Conservation (phyloP, 805 yeast species). For the Nakazawaea wickerhamii region DNA sequence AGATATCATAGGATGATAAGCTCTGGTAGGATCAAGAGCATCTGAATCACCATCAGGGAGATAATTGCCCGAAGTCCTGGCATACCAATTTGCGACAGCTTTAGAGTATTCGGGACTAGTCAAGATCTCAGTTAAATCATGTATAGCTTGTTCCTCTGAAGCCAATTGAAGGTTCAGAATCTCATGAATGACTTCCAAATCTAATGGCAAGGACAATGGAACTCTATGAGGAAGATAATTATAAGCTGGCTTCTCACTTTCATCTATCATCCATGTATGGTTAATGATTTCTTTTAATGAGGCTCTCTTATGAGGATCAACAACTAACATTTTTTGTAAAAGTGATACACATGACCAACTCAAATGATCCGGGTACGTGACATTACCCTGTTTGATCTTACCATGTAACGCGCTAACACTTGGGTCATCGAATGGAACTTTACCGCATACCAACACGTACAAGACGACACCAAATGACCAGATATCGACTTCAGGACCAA, state of each 20-base stretch:
- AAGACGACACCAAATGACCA: constrained; percentile 98
- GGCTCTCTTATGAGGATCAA: constrained; percentile 80
- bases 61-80: not conserved
- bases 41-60: constrained; percentile 14
- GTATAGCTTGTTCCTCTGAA: constrained; percentile 49
- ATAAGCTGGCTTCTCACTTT: constrained; percentile 61
- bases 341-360: constrained; percentile 77
- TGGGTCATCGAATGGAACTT: constrained; percentile 96
- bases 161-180: constrained; percentile 81
- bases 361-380: constrained; percentile 82
- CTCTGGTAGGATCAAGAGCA: constrained; percentile 73
- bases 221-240: constrained; percentile 70
- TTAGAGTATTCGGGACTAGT: constrained; percentile 60
- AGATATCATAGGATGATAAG: constrained; percentile 84
- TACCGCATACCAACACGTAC: constrained; percentile 93
- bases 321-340: constrained; percentile 85
- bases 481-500: constrained; percentile 96
- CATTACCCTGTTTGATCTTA: constrained; percentile 86
- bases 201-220: constrained; percentile 70
- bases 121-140: constrained; percentile 52
- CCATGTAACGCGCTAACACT: constrained; percentile 88
- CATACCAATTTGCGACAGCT: constrained; percentile 60
- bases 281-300: constrained; percentile 67
- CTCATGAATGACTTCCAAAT: constrained; percentile 60
- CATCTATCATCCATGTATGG: constrained; percentile 95